These are phyloP conservation scores for Globisporangium paddicum DNA, from an alignment of 352 stramenopile species.

Conservation along the genomic window DNA sequence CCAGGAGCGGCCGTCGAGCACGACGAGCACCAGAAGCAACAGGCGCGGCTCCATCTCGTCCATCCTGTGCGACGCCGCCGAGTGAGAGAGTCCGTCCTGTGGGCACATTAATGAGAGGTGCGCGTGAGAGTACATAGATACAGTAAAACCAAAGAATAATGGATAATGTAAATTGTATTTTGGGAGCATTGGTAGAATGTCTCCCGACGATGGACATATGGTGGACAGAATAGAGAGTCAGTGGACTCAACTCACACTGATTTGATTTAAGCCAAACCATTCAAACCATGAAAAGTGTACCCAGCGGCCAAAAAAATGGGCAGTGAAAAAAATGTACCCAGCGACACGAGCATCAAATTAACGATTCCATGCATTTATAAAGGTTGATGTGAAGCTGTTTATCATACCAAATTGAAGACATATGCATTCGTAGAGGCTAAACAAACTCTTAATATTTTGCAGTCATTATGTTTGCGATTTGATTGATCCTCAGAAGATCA, in stretches of 20 bases:
- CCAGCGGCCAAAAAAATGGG: background rate
- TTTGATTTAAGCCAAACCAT: background rate
- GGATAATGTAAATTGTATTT: background rate
- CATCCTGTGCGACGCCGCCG: slow-evolving; percentile 52
- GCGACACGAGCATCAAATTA: background rate
- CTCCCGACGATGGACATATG: no score
- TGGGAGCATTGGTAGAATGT: background rate
- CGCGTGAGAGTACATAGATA: no score
- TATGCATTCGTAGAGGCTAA: no score
- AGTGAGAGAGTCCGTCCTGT: slow-evolving; percentile 17
- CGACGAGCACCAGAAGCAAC: slow-evolving; percentile 52
- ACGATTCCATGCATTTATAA: background rate
- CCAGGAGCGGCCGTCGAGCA: slow-evolving; percentile 38
- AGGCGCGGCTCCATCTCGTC: slow-evolving; percentile 67
- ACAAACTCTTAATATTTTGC: no score
- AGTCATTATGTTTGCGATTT: no score
- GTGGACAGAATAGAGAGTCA: no score
- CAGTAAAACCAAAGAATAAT: background rate
- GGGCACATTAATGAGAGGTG: background rate
- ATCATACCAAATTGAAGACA: no score
- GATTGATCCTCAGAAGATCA: no score
- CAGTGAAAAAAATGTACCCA: background rate
- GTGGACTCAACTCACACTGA: no score
- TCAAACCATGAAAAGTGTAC: background rate
- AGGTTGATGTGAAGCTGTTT: no score